Base-by-base conservation (phyloP, 192 early-diverging fungal genomes). In the Coemansia sp. region DNA sequence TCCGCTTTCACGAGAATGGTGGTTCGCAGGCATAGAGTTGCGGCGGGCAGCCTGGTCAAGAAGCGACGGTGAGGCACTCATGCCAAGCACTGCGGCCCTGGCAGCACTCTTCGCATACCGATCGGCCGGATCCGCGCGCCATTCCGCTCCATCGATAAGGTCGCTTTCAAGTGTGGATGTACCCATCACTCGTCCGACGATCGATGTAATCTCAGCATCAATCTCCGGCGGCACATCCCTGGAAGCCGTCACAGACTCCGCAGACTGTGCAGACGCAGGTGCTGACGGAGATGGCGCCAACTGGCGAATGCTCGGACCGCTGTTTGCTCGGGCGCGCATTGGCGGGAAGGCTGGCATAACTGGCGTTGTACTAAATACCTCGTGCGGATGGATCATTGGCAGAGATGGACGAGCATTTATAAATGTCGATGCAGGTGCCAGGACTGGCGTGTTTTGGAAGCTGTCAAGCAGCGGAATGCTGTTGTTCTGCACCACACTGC, bases 141-240 rank as follows among this genome's bases (percentile, higher is more conserved):
- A 79, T 50, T 79, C 76, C 5, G 62, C 58, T 10, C 76, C 76
- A 14, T 62, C 67, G 4, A 55, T 70, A n/a, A 79, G 71, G 12
- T 73, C 76, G 52, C 62, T 61, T 32, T 79, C 67, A 9, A 79
- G 56, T 0, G 67, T 73, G 22, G 54, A 65, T 5, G 71, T 69
- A 21, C 71, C 76, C 76, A 79, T 79, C 32, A 79, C 76, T 2
- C 69, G 70, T 12, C 71, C 71, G 14, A 79, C 71, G 49, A 79
- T 79, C 28, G 76, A 79, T 51, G 67, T 51, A 27, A 79, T 73
- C 54, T 73, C 76, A 14, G 76, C 76, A 24, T 79, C 76, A 48
- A 78, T 56, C 60, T 78, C 76, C 12, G 67, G 64, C 54, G 76
- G 67, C 51, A 64, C 67, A 28, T 48, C 64, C 47, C 54, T 49